phyloP scores from a whole-genome alignment of 2,329 filamentous ascomycete genomes.

The Scedosporium minutisporum region DNA sequence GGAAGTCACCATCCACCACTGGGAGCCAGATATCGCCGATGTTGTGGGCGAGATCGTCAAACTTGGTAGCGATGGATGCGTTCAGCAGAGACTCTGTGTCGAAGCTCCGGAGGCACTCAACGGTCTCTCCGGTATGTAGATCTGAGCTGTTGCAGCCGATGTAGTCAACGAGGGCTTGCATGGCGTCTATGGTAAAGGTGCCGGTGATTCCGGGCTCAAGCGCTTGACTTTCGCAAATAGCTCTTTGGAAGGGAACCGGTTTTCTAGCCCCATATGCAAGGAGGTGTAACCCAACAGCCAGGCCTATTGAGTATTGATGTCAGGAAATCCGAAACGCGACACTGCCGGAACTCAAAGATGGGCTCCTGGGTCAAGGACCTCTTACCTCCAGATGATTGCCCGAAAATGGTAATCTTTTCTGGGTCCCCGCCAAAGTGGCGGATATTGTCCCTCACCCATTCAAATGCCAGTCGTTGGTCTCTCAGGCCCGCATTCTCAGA shows the following conservation, averaged over 20 bases:
- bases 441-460: slow-evolving; percentile 59
- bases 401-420: slow-evolving; percentile 54
- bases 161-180: slow-evolving; percentile 28
- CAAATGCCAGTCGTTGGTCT: slow-evolving; percentile 49
- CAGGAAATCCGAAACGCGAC: not conserved
- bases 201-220: slow-evolving; percentile 41
- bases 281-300: slow-evolving; percentile 36
- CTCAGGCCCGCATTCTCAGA: slow-evolving; percentile 48
- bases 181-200: slow-evolving; percentile 37
- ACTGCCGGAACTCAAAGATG: too few relatives aligned
- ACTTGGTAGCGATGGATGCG: slow-evolving; percentile 31
- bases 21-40: slow-evolving; percentile 42
- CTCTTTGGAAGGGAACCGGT: slow-evolving; percentile 33
- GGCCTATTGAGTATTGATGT: slow-evolving; percentile 18
- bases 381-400: slow-evolving; percentile 49
- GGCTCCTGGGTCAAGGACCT: slow-evolving; percentile 35
- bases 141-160: slow-evolving; percentile 31
- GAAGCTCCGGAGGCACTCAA: slow-evolving; percentile 36
- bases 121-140: slow-evolving; percentile 30
- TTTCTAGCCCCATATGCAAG: slow-evolving; percentile 35
- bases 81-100: slow-evolving; percentile 32
- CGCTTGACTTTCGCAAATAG: slow-evolving; percentile 35
- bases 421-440: slow-evolving; percentile 57
- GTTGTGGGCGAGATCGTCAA: slow-evolving; percentile 31
- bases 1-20: slow-evolving; percentile 30